Evolutionary conservation across 176 grass and related monocot genomes (phyloP), one percentile per base, ranked within the genome.

Genomic region (Triticum dicoccoides): DNA sequence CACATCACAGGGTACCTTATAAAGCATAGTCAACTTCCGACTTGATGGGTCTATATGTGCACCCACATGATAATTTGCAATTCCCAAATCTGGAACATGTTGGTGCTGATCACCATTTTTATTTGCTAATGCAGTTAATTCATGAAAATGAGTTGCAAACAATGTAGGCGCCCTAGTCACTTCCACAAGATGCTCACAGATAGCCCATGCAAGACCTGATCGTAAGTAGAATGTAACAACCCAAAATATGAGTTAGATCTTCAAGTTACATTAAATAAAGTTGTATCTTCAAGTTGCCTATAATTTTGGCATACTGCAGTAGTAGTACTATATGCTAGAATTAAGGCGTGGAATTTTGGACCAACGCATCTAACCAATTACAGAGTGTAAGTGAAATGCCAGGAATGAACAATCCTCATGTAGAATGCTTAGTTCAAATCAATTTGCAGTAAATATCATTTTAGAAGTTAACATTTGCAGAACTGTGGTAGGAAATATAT

Each of bases 81-180:
- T 92, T 81, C 96, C 96, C 21, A 86, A 32, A 68, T 70, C 70
- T 63, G 86, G 35, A 64, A 39, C 38, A 54, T 30, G 82, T 66
- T 70, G 80, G 54, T 80, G 67, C 49, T 88, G 82, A 68, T 91
- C 88, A 84, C 44, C 86, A 74, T 93, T 85, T 89, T 39, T 89
- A 64, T 89, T 82, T 72, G 84, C 93, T 80, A 98, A 91, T 61
- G 93, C 87, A 86, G 96, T 98, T 77, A 98, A 88, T 94, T 98
- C 96, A 91, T 95, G 96, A 85, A 98, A 98, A 79, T 98, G 96
- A 54, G 96, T 98, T 65, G 96, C 96, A 92, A 98, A 98, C 66
- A 98, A 89, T 32, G 93, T 91, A 83, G 96, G 96, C 0, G 96
- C 93, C 88, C 77, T 92, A 64, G 89, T 98, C 84, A 95, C 93